Base-by-base conservation (phyloP, 352 stramenopile species). In the Globisporangium canariense region DNA sequence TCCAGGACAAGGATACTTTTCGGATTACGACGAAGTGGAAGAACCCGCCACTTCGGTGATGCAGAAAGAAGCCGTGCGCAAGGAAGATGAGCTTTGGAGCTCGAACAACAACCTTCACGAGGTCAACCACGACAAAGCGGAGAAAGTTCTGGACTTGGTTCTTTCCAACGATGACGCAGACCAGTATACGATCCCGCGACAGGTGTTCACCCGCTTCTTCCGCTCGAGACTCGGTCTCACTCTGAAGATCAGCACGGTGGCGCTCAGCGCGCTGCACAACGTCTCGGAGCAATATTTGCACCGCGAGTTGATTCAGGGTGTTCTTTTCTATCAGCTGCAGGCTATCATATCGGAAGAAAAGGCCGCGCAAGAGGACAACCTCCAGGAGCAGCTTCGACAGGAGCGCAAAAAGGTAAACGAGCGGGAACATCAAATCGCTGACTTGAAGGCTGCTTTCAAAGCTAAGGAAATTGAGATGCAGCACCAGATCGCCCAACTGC, bases 231-330 rank as follows among this genome's bases (percentile, higher is more conserved):
- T 89, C 16, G 60, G 61, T 14, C 66, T 77, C 32, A 65, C 65
- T 30, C n/a, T 88, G 10, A 67, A 75, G 9, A 88, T 94, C 64
- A 89, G 71, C 51, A 74, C 80, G 0, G 83, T 91, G 7, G 87
- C 83, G 3, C 66, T 94, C 8, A 93, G 83, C 49, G 85, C 82
- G 5, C 64, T 95, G 9, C 87, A 95, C 67, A 95, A 91, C 40
- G 75, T 78, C 6, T 72, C 74, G 2, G 87, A 95, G 71, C 83
- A 92, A 58, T 86, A 83, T 58, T 59, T 95, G 32, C 70, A 90
- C 43, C 71, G 70, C 22, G 78, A 72, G 13, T 69, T 95, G 18
- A 81, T 71, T 22, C 68, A 85, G 66, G 80, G 87, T 14, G 77
- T 74, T 36, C 68, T 95, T 43, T 77, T 75, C n/a, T 74, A 78